phyloP scores from a whole-genome alignment of 192 early-diverging fungal species.

The Linnemannia schmuckeri region DNA sequence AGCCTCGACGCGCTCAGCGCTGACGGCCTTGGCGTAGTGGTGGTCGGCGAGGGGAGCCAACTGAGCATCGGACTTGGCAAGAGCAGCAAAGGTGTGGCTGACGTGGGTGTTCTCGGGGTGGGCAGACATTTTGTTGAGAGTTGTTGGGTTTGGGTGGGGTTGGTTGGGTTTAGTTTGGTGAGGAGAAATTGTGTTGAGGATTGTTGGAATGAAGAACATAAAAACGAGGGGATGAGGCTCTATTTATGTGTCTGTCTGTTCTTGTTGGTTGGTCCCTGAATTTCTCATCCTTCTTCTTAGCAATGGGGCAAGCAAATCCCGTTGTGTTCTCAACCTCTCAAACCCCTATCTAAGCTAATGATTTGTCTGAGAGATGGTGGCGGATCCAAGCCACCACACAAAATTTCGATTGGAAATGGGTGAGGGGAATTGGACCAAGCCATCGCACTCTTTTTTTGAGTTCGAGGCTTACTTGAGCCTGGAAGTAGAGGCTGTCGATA shows the following conservation, averaged over 20 bases:
- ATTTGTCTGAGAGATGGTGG: not conserved
- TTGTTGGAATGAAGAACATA: slow-evolving; percentile 9
- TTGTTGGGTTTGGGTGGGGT: not conserved
- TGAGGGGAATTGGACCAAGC: not conserved
- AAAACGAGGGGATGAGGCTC: not conserved
- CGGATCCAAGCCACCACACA: not conserved
- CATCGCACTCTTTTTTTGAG: not conserved
- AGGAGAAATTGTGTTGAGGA: not conserved
- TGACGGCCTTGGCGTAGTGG: slow-evolving; percentile 31
- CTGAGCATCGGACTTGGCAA: slow-evolving; percentile 43
- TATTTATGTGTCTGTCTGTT: slow-evolving; percentile 9
- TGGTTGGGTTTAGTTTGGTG: not conserved
- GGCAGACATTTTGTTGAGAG: slow-evolving; percentile 4
- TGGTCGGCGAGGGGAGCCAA: slow-evolving; percentile 27
- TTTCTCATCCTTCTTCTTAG: not conserved
- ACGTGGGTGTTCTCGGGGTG: slow-evolving; percentile 52
- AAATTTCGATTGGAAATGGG: not conserved
- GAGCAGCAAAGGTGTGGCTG: slow-evolving; percentile 42
- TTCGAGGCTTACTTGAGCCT: not conserved
- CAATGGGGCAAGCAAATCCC: not conserved
- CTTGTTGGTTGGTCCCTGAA: not conserved
- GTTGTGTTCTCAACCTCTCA: not conserved
- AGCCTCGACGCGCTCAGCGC: slow-evolving; percentile 30
- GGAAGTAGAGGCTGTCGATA: not conserved
- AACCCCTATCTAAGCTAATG: not conserved